Evolutionary conservation across 2,329 filamentous ascomycete species (phyloP), one percentile per base, ranked within the genome.

Genomic region (Conoideocrella luteorostrata): DNA sequence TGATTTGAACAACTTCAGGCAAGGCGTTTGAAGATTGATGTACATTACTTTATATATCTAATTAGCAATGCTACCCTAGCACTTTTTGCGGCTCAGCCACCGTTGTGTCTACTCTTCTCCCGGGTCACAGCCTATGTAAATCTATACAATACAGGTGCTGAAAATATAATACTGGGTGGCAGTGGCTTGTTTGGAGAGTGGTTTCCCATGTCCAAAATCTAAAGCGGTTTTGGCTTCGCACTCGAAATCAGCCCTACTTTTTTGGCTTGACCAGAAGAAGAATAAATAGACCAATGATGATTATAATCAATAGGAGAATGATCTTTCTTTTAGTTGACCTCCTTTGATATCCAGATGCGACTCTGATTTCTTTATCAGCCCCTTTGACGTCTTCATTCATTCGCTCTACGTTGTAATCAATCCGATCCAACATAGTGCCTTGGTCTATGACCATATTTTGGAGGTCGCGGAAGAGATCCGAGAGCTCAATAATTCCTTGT

Each of bases 341-440:
- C 62, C 80, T 82, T 70, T 98, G 93, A 59, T 97, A 97, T 15
- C 86, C 85, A 4, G 86, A 89, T 12, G 93, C 86, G 45, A 94
- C 82, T 49, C 82, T 88, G 43, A 98, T 76, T 67, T 98, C 93
- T 63, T 91, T 93, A 49, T 95, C 88, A 3, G 93, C 93, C 17
- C 77, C 86, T 61, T 95, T 95, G 46, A 98, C 88, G 57, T 97
- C 89, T 17, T 82, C 83, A n/a, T 82, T 80, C 86, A 97, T 96
- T 48, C 84, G 78, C 67, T 98, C 93, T 42, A 98, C 89, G 56
- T 98, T 98, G 69, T 96, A 98, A 65, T 98, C 95, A 56, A 95
- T 94, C 57, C 93, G 84, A 64, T 95, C 90, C 18, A 95, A 75
- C 77, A 94, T 86, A 12, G 88, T 93, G 42, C 88, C 88, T 63